Base-by-base conservation (phyloP, 78 protist genomes). In the Ministeria vibrans region DNA sequence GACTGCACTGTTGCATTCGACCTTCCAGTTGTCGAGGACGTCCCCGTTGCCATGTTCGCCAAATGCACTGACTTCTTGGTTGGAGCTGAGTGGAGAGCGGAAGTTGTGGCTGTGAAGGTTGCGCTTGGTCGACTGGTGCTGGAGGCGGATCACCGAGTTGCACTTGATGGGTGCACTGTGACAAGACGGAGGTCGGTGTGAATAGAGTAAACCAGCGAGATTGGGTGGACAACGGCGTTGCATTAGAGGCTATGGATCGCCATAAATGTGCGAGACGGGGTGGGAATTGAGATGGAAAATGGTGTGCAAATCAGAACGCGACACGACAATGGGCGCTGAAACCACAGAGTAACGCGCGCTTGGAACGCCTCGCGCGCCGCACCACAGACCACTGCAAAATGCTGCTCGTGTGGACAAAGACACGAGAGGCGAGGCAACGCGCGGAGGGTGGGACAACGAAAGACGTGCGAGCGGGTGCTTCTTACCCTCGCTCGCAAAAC, bases 1-100 rank as follows among this genome's bases (percentile, higher is more conserved):
- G 76, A 22, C 25, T 1, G 76, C 2, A 11, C 45, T 59, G 13
- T 32, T 5, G 77, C 77, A 72, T 42, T 72, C 63, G 41, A 46
- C 77, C 55, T 41, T 46, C 77, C 77, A 72, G 42, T 32, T 72
- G 77, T 72, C 77, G 62, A 55, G 63, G 15, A n/a, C 36, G 72
- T 83, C 87, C 11, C 87, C 82, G 32, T 64, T 63, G 49, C 71
- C 85, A 7, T 28, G 13, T 34, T 59, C 77, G 72, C 73, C 85
- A 69, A 61, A 83, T 0, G 80, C 75, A 15, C 76, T 59, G 36
- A 76, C 75, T 49, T 83, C 87, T 2, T 64, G 69, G 71, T 77
- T 64, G n/a, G 28, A 44, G 27, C 55, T 30, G 32, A 83, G 61
- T 27, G 87, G 87, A 4, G 87, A 83, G 30, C 15, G 39, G 66